A percentile compares a stretch with the other conserved stretches of the same genome.
phyloP scores from a whole-genome alignment of 306 rosid genomes.

The apple (Malus domestica) region ASM211411v1 NC_041795.1:31479501-31480000 shows the following conservation, averaged over 20 bases:
- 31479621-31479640: conserved; percentile 59
- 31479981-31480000: conserved; percentile 56
- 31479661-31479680: conserved; percentile 54
- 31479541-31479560: conserved; percentile 58
- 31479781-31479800: conserved; percentile 3
- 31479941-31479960: conserved; percentile 87
- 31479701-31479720: conserved; percentile 75
- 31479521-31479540: conserved; percentile 77
- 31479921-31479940: conserved; percentile 75
- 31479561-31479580: background rate
- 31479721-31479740: conserved; percentile 79
- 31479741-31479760: conserved; percentile 88
- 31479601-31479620: conserved; percentile 6
- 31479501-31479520: conserved; percentile 86
- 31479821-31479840: background rate
- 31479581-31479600: background rate
- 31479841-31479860: conserved; percentile 21
- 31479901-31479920: conserved; percentile 64
- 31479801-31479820: conserved; percentile 10
- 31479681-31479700: conserved; percentile 40
- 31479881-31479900: conserved; percentile 70
- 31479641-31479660: conserved; percentile 93
- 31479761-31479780: conserved; percentile 47
- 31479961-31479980: conserved; percentile 87
- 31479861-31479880: conserved; percentile 84